phyloP scores from a whole-genome alignment of 257 asterid genomes.

The Fraxinus pennsylvanica region DNA sequence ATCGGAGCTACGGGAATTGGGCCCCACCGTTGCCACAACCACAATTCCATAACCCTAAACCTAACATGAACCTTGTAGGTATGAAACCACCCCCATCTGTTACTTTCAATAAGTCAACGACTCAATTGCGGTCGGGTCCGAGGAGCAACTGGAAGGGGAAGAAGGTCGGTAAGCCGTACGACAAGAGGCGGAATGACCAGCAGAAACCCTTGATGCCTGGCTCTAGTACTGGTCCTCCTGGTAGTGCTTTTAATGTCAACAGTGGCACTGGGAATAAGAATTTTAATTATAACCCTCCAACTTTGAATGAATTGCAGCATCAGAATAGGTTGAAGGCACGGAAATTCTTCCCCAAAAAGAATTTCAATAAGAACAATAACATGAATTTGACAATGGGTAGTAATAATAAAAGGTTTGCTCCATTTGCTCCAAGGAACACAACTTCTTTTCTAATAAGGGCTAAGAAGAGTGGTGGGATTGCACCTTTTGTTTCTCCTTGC shows the following conservation, averaged over 20 bases:
- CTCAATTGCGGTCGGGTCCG: slow-evolving; percentile 67
- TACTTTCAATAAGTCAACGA: slow-evolving; percentile 41
- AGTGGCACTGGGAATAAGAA: slow-evolving; percentile 34
- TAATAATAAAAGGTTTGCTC: slow-evolving; percentile 41
- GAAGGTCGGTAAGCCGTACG: not conserved
- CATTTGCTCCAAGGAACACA: slow-evolving; percentile 61
- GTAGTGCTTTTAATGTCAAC: slow-evolving; percentile 13
- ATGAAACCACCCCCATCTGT: slow-evolving; percentile 33
- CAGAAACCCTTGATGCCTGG: slow-evolving; percentile 36
- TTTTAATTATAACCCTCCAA: slow-evolving; percentile 63
- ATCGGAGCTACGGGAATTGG: slow-evolving; percentile 68
- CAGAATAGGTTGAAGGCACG: slow-evolving; percentile 69
- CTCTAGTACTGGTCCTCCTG: slow-evolving; percentile 30
- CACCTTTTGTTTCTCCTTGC: slow-evolving; percentile 53
- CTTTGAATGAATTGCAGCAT: slow-evolving; percentile 61
- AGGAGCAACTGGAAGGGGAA: slow-evolving; percentile 24
- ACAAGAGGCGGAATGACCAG: not conserved
- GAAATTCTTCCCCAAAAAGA: slow-evolving; percentile 57
- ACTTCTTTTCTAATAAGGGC: slow-evolving; percentile 59
- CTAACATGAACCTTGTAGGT: slow-evolving; percentile 24
- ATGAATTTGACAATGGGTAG: slow-evolving; percentile 27
- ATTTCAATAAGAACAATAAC: slow-evolving; percentile 41
- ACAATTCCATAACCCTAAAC: slow-evolving; percentile 60
- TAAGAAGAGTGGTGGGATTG: slow-evolving; percentile 53
- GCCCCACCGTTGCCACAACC: slow-evolving; percentile 39